Conservation (phyloP, 257 asterid genomes). For the Paulownia fortunei region DNA sequence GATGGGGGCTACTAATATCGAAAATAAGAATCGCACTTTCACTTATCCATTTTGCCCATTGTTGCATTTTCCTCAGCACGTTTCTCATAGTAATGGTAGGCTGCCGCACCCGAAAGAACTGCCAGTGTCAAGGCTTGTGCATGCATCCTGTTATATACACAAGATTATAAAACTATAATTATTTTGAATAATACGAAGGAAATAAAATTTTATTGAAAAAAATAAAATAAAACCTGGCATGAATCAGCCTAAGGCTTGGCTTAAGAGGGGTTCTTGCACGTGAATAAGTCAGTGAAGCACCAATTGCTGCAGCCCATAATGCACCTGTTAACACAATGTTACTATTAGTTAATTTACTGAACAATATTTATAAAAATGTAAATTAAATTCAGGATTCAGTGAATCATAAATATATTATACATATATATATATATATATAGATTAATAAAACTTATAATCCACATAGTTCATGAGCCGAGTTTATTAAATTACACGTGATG, state of each 20-base stretch:
- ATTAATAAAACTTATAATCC: background rate
- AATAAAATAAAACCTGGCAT: constrained; percentile 58
- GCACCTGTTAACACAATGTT: constrained; percentile 41
- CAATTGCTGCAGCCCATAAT: constrained; percentile 78
- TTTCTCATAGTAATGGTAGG: constrained; percentile 67
- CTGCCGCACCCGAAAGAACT: constrained; percentile 78
- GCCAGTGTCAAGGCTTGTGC: constrained; percentile 84
- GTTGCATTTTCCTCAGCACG: constrained; percentile 39
- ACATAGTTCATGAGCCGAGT: too few species aligned
- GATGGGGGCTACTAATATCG: background rate
- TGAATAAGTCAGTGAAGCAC: constrained; percentile 64
- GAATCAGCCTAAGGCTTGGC: constrained; percentile 80
- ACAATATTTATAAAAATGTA: too few species aligned
- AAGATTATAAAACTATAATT: background rate
- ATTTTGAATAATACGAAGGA: background rate
- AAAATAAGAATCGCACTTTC: background rate
- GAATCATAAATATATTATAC: too few species aligned
- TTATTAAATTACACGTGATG: too few species aligned
- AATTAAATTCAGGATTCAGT: too few species aligned
- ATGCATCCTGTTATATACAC: constrained; percentile 59
- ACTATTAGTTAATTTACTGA: background rate
- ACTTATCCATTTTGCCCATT: background rate
- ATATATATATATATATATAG: background rate
- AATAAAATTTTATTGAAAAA: background rate
- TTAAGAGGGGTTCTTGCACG: constrained; percentile 54